These are phyloP conservation scores for Triticum turgidum DNA, from an alignment of 176 grass and related monocot genomes.

Conservation along the genomic window DNA sequence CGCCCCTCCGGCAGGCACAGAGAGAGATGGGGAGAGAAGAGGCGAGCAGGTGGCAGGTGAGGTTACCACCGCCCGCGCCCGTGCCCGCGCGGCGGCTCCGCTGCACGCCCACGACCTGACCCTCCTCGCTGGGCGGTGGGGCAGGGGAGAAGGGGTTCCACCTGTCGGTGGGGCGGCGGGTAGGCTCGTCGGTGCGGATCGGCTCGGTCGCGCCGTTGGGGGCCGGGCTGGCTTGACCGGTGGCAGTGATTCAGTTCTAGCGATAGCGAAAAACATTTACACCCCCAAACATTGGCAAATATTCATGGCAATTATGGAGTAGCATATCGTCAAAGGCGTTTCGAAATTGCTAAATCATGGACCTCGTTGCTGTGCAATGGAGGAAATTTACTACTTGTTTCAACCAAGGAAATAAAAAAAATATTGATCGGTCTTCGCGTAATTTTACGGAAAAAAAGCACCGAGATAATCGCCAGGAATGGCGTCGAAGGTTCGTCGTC, in stretches of 20 bases:
- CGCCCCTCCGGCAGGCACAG: not conserved
- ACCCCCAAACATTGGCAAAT: not conserved
- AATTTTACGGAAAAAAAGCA: no score
- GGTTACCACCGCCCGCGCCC: not conserved
- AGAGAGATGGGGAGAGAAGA: not conserved
- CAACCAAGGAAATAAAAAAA: no score
- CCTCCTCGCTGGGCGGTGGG: not conserved
- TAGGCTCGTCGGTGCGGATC: not conserved
- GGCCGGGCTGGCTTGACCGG: not conserved
- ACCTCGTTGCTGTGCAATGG: no score
- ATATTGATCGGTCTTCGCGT: no score
- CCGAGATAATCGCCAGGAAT: no score
- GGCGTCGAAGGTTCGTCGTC: no score
- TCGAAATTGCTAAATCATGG: no score
- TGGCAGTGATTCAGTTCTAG: not conserved
- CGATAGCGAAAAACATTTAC: not conserved
- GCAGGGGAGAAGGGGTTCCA: accelerated
- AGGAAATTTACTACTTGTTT: no score
- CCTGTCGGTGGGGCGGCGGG: not conserved
- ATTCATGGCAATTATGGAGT: not conserved
- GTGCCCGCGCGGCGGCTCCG: not conserved
- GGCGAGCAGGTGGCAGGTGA: slow-evolving; percentile 8
- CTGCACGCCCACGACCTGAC: no score
- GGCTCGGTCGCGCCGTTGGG: not conserved
- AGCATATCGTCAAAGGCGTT: not conserved